Evolutionary conservation across 495 filamentous ascomycete species (phyloP).

Genomic region (Penicillium antarcticum): DNA sequence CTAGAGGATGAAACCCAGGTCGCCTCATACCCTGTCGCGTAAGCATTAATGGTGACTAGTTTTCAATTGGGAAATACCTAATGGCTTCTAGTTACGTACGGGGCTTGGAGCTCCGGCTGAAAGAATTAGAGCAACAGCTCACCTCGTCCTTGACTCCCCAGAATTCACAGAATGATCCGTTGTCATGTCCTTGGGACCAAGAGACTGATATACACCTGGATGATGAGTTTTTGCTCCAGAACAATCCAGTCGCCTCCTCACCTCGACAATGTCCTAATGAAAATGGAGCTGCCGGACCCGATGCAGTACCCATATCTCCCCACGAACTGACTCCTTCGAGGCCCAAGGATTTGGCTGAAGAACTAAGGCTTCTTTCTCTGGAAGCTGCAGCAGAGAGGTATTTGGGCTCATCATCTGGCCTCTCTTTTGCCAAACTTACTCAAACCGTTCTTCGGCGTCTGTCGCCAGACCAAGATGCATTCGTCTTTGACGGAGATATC

Average conservation of each 20-base stretch:
- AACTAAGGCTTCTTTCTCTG: conserved; percentile 31
- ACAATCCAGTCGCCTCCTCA: neutral
- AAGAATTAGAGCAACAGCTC: conserved; percentile 29
- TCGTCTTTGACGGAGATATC: conserved; percentile 28
- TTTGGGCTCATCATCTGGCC: conserved; percentile 35
- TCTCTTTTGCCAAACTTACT: conserved; percentile 38
- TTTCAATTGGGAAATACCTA: too few species aligned
- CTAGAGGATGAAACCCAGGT: conserved; percentile 32
- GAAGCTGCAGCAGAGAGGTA: conserved; percentile 39
- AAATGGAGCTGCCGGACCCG: neutral
- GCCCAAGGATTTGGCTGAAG: conserved; percentile 23
- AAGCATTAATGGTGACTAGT: conserved; percentile 4
- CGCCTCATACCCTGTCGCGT: conserved; percentile 36
- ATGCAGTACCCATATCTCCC: conserved; percentile 1
- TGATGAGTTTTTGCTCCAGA: neutral
- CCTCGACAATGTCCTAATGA: neutral
- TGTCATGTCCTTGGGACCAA: conserved; percentile 6
- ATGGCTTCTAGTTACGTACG: too few species aligned
- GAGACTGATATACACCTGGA: neutral
- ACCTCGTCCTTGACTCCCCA: conserved; percentile 8
- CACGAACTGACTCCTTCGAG: neutral
- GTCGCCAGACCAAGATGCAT: conserved; percentile 42
- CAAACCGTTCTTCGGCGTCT: conserved; percentile 41
- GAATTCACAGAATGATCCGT: conserved; percentile 6
- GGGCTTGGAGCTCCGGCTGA: conserved; percentile 9